Conservation (phyloP, 768 basidiomycete genomes). For the Boletus vinaceobasis region DNA sequence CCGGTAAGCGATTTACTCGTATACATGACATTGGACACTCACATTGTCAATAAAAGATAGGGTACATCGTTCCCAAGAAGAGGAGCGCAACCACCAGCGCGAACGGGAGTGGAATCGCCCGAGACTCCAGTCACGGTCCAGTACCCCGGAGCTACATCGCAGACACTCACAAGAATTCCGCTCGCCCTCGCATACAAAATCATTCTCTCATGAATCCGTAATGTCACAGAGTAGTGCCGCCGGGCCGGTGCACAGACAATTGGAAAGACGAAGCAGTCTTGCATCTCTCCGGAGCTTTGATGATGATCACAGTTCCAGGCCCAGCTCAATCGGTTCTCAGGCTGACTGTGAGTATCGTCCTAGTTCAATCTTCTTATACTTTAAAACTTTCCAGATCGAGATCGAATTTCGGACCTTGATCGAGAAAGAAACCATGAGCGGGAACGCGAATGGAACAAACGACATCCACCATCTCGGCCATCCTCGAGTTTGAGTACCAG, state of each 20-base stretch:
- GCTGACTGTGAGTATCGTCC: slow-evolving; percentile 45
- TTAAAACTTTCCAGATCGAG: slow-evolving; percentile 38
- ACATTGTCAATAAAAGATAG: slow-evolving; percentile 20
- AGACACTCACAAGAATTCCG: slow-evolving; percentile 27
- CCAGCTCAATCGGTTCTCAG: slow-evolving; percentile 47
- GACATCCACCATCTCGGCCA: slow-evolving; percentile 38
- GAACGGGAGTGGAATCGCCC: slow-evolving; percentile 49
- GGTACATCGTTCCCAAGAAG: slow-evolving; percentile 29
- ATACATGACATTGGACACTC: not conserved
- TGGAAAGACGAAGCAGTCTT: slow-evolving; percentile 34
- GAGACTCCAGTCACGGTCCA: slow-evolving; percentile 25
- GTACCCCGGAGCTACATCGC: slow-evolving; percentile 24
- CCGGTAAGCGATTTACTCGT: slow-evolving; percentile 23
- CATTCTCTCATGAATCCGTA: slow-evolving; percentile 16
- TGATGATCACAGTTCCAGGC: slow-evolving; percentile 38
- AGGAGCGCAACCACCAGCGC: slow-evolving; percentile 37
- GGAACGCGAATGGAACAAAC: slow-evolving; percentile 57
- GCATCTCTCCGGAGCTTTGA: slow-evolving; percentile 43
- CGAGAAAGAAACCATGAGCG: slow-evolving; percentile 44
- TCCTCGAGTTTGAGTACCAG: slow-evolving; percentile 42
- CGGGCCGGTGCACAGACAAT: slow-evolving; percentile 3
- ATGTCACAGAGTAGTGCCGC: slow-evolving; percentile 8
- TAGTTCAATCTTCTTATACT: not conserved
- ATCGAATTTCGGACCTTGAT: slow-evolving; percentile 40
- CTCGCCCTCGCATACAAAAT: slow-evolving; percentile 23